Evolutionary conservation across 225 moss, liverwort and hornwort genomes (phyloP), one percentile per base, ranked within the genome.

Genomic region (Straminergon stramineum): DNA sequence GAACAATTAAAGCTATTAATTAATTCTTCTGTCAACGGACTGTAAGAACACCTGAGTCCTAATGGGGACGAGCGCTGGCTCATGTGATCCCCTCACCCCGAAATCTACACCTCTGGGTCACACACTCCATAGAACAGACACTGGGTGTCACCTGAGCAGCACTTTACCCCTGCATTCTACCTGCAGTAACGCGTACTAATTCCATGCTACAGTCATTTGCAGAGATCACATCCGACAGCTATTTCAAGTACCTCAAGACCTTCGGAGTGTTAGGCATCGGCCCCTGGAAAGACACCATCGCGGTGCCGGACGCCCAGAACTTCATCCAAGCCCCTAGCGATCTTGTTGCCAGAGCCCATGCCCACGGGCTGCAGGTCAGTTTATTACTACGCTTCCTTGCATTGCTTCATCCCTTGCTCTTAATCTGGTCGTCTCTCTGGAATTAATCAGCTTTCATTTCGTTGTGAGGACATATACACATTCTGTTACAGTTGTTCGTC

Each of bases 251-350:
- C 81, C 94, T 99, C 70, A 94, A 93, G 88, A 82, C 90, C n/a
- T 91, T 92, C 17, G 94, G 94, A 84, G 94, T 99, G 18, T 57
- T 95, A 76, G 98, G 97, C 45, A 86, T 99, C 43, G 96, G 98
- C 76, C 98, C 97, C 63, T 99, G 97, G 97, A 99, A 99, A 85
- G 97, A 99, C 75, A 96, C 86, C 52, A 91, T 97, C 58, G 97
- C 79, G 53, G 94, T 94, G 26, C 95, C 95, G 16, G 55, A 90
- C 71, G 75, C 84, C 45, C 28, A 86, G 12, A 99, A 97, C 91
- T 94, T 90, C 86, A 51, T 95, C 63, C 63, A 83, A 61, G 23
- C 65, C 14, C 93, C 98, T 11, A 94, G 90, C 64, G 93, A 96
- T 83, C 90, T 99, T 61, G 94, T 99, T 85, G 51, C 88, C 51